Percentiles rank a stretch among this genome's conserved stretches.
Conservation (phyloP, 2,329 filamentous ascomycete genomes). For the Calonectria montana region DNA sequence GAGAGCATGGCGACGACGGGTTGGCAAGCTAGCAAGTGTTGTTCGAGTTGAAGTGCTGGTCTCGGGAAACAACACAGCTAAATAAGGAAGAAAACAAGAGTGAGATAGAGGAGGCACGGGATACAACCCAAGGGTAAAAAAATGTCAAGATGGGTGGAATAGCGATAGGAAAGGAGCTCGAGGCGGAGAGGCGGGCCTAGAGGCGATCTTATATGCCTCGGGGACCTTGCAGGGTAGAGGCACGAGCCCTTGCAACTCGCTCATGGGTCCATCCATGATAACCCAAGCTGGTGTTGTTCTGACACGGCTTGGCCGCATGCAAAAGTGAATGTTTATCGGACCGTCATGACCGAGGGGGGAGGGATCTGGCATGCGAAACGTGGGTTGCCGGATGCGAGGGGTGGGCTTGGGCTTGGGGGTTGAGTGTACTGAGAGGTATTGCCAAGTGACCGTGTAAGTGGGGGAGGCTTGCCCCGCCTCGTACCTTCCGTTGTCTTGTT, state of each 20-base stretch:
- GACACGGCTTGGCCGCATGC: constrained; percentile 30
- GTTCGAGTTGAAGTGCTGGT: not conserved
- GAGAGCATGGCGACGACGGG: constrained; percentile 54
- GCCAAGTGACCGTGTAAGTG: constrained; percentile 24
- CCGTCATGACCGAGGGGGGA: constrained; percentile 62
- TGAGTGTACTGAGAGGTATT: not conserved
- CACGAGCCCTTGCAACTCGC: constrained; percentile 10
- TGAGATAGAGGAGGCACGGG: not conserved
- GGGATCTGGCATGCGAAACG: constrained; percentile 32
- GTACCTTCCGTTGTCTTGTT: constrained; percentile 27
- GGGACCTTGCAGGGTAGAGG: constrained; percentile 26
- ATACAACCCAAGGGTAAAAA: not conserved
- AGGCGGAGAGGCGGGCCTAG: constrained; percentile 29
- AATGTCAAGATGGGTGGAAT: not conserved
- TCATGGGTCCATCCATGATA: constrained; percentile 26
- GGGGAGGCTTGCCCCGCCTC: constrained; percentile 24
- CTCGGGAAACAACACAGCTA: not conserved
- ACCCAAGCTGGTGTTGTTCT: constrained; percentile 25
- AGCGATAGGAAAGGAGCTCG: not conserved
- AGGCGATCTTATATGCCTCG: constrained; percentile 41
- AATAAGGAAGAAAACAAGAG: not conserved
- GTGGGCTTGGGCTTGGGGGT: constrained; percentile 6
- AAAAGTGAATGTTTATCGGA: constrained; percentile 51
- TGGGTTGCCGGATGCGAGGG: constrained; percentile 19
- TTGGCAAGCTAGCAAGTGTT: constrained; percentile 5